Conservation (phyloP, 768 basidiomycete species). For the Podaxis pistillaris region DNA sequence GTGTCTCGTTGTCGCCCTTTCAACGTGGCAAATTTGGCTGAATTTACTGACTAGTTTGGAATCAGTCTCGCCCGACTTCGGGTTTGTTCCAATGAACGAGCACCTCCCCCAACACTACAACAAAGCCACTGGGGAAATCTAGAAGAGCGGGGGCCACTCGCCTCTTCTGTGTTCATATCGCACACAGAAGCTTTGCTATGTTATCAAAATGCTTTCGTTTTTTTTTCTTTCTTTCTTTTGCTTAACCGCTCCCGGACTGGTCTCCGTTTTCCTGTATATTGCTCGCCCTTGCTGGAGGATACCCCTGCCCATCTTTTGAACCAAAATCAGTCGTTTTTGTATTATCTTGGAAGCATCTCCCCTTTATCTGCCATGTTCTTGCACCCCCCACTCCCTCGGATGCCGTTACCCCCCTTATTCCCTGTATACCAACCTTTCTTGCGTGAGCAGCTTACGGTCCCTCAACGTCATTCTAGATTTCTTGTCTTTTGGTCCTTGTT, state of each 20-base stretch:
- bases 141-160: slow-evolving; percentile 5
- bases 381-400: background rate
- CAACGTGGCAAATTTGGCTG: slow-evolving; percentile 9
- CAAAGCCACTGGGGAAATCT: slow-evolving; percentile 55
- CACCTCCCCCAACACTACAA: slow-evolving; percentile 65
- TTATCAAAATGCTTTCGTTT: slow-evolving; percentile 10
- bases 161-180: background rate
- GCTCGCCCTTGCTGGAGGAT: slow-evolving; percentile 8
- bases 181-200: background rate
- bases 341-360: slow-evolving; percentile 12
- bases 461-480: slow-evolving; percentile 9
- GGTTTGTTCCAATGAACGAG: slow-evolving; percentile 80
- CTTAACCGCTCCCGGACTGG: slow-evolving; percentile 1
- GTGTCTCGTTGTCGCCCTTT: slow-evolving; percentile 4
- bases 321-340: slow-evolving; percentile 5
- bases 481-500: background rate
- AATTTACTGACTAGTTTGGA: slow-evolving; percentile 19
- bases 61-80: slow-evolving; percentile 79
- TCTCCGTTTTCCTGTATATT: slow-evolving; percentile 7
- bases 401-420: slow-evolving; percentile 6
- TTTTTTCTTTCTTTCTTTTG: background rate
- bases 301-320: slow-evolving; percentile 5
- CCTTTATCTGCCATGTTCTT: slow-evolving; percentile 1
- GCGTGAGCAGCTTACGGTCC: background rate
- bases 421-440: slow-evolving; percentile 10